These are phyloP conservation scores for Liriodendron chinense DNA, from an alignment of 164 flowering plant genomes.

Conservation along the genomic window DNA sequence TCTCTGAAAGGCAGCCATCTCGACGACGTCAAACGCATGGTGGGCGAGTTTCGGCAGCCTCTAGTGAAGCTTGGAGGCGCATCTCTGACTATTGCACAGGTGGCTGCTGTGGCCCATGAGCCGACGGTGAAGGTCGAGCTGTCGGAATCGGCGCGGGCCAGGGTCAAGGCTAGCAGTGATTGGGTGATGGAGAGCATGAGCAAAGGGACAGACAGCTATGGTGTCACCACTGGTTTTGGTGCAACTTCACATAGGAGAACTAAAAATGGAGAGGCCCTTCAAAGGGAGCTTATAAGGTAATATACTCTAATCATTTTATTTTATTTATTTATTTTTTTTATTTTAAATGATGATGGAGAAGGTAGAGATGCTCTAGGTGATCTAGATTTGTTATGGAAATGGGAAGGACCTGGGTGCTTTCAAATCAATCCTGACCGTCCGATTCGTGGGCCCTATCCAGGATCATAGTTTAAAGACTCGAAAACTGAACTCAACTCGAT, in stretches of 20 bases:
- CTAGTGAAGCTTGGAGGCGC: slow-evolving; percentile 41
- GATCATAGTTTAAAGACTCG: too few species aligned
- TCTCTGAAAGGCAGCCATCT: slow-evolving; percentile 43
- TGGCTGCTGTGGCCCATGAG: slow-evolving; percentile 34
- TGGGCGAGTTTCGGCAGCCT: slow-evolving; percentile 42
- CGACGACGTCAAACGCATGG: slow-evolving; percentile 55
- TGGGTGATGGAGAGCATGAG: slow-evolving; percentile 62
- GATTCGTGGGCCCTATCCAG: too few species aligned
- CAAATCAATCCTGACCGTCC: too few species aligned
- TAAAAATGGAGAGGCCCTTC: slow-evolving; percentile 52
- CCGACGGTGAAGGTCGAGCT: slow-evolving; percentile 38
- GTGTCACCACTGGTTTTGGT: slow-evolving; percentile 66
- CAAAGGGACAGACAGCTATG: slow-evolving; percentile 58
- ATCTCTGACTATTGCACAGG: slow-evolving; percentile 41
- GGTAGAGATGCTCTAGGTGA: too few species aligned
- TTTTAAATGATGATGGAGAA: too few species aligned
- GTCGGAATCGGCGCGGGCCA: slow-evolving; percentile 36
- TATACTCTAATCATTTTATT: neutral
- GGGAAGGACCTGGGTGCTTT: too few species aligned
- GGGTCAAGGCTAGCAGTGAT: slow-evolving; percentile 53
- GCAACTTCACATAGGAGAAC: slow-evolving; percentile 64
- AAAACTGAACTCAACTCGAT: too few species aligned
- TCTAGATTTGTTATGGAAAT: too few species aligned
- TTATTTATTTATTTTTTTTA: neutral
- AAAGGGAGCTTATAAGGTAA: slow-evolving; percentile 59